Conservation (phyloP, 305 asterid species). For the Fraxinus ornus region DNA sequence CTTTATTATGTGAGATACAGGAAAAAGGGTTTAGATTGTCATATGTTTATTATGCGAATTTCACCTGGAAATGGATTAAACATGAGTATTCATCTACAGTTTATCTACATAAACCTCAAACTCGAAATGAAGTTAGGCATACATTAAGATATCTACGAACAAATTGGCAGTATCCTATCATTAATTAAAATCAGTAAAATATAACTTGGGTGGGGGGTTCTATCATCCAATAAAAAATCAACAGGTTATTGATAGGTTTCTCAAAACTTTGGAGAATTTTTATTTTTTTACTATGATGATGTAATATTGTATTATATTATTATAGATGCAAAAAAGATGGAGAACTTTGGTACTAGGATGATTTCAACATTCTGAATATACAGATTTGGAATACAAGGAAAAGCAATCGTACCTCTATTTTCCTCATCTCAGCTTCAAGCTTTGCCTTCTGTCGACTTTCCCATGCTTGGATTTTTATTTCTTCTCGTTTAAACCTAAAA, state of each 20-base stretch:
- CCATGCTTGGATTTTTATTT: slow-evolving; percentile 90
- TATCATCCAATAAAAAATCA: background rate
- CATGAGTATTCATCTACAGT: background rate
- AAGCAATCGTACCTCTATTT: slow-evolving; percentile 59
- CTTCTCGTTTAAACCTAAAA: slow-evolving; percentile 82
- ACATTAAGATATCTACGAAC: background rate
- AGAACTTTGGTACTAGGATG: background rate
- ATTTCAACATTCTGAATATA: slow-evolving; percentile 1
- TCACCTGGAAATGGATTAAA: background rate
- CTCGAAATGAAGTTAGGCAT: background rate
- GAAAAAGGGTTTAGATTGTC: background rate
- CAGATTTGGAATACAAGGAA: background rate
- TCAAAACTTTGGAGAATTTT: background rate
- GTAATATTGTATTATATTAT: background rate
- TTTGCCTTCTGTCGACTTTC: slow-evolving; percentile 87
- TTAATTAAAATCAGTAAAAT: background rate
- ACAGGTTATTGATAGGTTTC: background rate
- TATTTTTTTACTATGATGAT: background rate
- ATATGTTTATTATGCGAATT: background rate
- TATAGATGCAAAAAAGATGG: background rate
- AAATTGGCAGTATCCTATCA: background rate
- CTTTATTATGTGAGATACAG: background rate
- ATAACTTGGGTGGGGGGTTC: background rate
- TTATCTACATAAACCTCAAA: background rate
- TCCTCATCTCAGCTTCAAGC: slow-evolving; percentile 95